Conservation (phyloP, 768 basidiomycete genomes). For the Vararia minispora region DNA sequence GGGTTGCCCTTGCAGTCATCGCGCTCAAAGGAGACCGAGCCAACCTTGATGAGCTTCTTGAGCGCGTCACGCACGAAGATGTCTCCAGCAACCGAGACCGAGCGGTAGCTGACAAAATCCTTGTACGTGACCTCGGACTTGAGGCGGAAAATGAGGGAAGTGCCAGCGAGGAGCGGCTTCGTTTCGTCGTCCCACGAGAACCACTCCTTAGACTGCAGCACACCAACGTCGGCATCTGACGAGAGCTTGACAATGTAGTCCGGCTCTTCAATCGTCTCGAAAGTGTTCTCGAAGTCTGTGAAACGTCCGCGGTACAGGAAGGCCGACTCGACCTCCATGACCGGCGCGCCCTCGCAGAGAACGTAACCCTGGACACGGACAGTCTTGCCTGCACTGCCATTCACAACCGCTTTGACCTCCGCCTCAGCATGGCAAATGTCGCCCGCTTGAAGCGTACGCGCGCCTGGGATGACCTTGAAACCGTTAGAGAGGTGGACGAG, state of each 20-base stretch:
- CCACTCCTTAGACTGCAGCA: constrained; percentile 95
- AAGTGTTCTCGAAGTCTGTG: constrained; percentile 90
- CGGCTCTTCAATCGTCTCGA: constrained; percentile 83
- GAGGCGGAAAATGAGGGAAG: constrained; percentile 81
- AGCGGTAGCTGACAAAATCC: constrained; percentile 76
- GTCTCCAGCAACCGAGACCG: constrained; percentile 73
- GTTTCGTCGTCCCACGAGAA: constrained; percentile 88
- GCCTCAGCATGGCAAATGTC: constrained; percentile 89
- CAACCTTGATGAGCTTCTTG: constrained; percentile 83
- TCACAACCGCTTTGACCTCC: constrained; percentile 79
- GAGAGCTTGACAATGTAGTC: constrained; percentile 74
- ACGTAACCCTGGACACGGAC: constrained; percentile 86
- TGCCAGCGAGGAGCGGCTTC: constrained; percentile 67
- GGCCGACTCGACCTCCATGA: constrained; percentile 88
- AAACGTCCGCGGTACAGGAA: constrained; percentile 98
- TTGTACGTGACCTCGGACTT: constrained; percentile 85
- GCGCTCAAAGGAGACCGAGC: constrained; percentile 74
- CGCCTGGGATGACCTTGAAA: constrained; percentile 79
- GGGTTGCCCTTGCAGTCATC: constrained; percentile 91
- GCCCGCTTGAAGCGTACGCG: constrained; percentile 66
- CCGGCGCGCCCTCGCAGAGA: constrained; percentile 60
- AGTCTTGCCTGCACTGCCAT: constrained; percentile 84
- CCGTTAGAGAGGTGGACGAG: constrained; percentile 97
- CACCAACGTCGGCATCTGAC: constrained; percentile 75
- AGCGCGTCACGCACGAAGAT: constrained; percentile 83